phyloP scores from a whole-genome alignment of 495 filamentous ascomycete genomes.

The Aeminium ludgeri region DNA sequence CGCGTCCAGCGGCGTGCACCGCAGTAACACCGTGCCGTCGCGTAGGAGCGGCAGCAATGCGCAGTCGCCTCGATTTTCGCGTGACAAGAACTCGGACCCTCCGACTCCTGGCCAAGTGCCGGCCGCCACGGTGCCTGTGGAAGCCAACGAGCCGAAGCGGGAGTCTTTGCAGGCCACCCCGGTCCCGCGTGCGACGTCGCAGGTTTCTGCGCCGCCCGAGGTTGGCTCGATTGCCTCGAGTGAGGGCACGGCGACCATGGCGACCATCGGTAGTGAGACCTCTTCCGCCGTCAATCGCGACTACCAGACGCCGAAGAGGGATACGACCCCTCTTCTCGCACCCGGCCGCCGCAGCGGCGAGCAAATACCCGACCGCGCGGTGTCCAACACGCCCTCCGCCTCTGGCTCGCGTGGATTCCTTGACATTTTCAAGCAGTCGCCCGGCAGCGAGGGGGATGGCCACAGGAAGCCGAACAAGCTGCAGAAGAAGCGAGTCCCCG shows the following conservation, averaged over 20 bases:
- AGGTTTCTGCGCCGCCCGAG: constrained; percentile 7
- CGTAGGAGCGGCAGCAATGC: constrained; percentile 55
- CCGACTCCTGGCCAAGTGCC: constrained; percentile 18
- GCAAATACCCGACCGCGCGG: constrained; percentile 6
- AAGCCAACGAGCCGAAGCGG: neutral
- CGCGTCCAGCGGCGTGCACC: constrained; percentile 48
- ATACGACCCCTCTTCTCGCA: constrained; percentile 13
- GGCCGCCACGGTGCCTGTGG: neutral
- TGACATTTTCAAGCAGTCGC: constrained; percentile 29
- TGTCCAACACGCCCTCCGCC: constrained; percentile 11
- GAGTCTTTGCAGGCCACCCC: constrained; percentile 14
- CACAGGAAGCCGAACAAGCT: constrained; percentile 62
- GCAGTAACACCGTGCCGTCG: constrained; percentile 92
- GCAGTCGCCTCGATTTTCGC: constrained; percentile 32
- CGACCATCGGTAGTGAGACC: constrained; percentile 6
- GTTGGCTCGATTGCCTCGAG: constrained; percentile 15
- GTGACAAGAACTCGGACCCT: constrained; percentile 27
- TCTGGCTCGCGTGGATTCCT: constrained; percentile 12
- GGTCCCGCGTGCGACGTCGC: neutral
- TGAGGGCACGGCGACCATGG: constrained; percentile 17
- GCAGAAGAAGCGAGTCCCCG: constrained; percentile 61
- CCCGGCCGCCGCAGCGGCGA: constrained; percentile 7
- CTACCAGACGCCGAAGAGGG: constrained; percentile 13
- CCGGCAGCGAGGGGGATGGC: constrained; percentile 40
- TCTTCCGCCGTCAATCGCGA: constrained; percentile 7